These are phyloP conservation scores for Pseudocercospora eumusae DNA, from an alignment of 2,329 filamentous ascomycete genomes.

Conservation along the genomic window DNA sequence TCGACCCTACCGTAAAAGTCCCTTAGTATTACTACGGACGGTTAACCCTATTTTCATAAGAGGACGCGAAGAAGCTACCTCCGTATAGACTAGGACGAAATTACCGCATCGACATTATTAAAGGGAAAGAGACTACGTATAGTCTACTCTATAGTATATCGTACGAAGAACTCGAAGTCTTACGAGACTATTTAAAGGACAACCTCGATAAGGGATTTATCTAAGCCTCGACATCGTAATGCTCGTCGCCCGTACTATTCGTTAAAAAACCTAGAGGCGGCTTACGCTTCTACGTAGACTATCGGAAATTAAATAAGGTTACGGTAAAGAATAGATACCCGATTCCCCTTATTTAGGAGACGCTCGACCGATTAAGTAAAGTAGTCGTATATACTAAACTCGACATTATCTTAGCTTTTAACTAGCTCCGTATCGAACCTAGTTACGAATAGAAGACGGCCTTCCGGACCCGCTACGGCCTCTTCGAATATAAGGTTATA, in stretches of 20 bases:
- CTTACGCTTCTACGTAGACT: conserved; percentile 36
- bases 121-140: background rate
- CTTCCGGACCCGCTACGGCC: conserved; percentile 29
- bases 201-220: background rate
- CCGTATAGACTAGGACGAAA: background rate
- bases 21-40: background rate
- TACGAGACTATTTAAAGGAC: background rate
- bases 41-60: background rate
- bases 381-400: conserved; percentile 11
- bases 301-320: conserved; percentile 37
- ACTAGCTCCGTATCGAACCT: conserved; percentile 32
- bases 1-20: background rate
- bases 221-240: background rate
- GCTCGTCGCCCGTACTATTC: conserved; percentile 9
- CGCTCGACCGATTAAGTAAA: conserved; percentile 25
- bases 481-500: conserved; percentile 35
- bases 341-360: conserved; percentile 34
- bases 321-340: conserved; percentile 38
- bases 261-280: conserved; percentile 24
- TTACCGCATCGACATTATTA: background rate
- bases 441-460: conserved; percentile 31
- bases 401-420: conserved; percentile 32
- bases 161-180: background rate
- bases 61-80: background rate
- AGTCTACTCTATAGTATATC: conserved; percentile 1